These are phyloP conservation scores for Sclerospora graminicola DNA, from an alignment of 352 stramenopile genomes.

Conservation along the genomic window DNA sequence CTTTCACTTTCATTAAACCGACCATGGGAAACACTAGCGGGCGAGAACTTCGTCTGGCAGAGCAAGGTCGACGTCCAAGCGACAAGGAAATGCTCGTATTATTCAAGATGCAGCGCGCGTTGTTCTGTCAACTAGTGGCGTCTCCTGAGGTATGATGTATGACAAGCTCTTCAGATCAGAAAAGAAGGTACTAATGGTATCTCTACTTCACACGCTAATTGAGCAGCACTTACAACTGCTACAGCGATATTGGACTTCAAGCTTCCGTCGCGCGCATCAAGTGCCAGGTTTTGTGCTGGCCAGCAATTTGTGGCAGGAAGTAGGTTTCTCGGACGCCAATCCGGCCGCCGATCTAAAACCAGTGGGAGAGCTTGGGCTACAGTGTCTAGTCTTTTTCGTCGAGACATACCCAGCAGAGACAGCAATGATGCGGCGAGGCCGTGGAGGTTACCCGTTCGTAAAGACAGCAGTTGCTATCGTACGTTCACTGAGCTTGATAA, in stretches of 20 bases:
- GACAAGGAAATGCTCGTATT: slow-evolving; percentile 64
- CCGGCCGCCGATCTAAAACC: slow-evolving; percentile 47
- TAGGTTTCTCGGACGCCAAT: slow-evolving; percentile 42
- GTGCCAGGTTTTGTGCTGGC: slow-evolving; percentile 33
- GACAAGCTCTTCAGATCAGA: no score
- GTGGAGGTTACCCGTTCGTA: slow-evolving; percentile 51
- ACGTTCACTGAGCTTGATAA: slow-evolving; percentile 33
- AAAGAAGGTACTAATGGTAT: no score
- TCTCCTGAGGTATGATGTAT: slow-evolving; percentile 36
- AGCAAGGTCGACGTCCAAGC: slow-evolving; percentile 35
- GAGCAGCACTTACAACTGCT: slow-evolving; percentile 20
- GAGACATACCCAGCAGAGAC: slow-evolving; percentile 46
- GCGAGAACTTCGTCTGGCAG: slow-evolving; percentile 19
- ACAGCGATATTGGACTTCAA: no score
- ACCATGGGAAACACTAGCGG: slow-evolving; percentile 37
- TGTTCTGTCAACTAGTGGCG: slow-evolving; percentile 44
- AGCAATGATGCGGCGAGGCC: slow-evolving; percentile 49
- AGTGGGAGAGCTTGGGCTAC: no score
- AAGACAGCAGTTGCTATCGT: slow-evolving; percentile 45
- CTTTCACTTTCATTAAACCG: slow-evolving; percentile 3
- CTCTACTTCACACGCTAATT: no score
- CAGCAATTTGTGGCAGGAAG: slow-evolving; percentile 34
- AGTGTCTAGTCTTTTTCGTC: slow-evolving; percentile 61
- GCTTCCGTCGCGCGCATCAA: slow-evolving; percentile 20
- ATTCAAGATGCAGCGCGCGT: slow-evolving; percentile 50